Evolutionary conservation across 2,329 filamentous ascomycete genomes (phyloP).

Genomic region (Sarocladium brachiariae): DNA sequence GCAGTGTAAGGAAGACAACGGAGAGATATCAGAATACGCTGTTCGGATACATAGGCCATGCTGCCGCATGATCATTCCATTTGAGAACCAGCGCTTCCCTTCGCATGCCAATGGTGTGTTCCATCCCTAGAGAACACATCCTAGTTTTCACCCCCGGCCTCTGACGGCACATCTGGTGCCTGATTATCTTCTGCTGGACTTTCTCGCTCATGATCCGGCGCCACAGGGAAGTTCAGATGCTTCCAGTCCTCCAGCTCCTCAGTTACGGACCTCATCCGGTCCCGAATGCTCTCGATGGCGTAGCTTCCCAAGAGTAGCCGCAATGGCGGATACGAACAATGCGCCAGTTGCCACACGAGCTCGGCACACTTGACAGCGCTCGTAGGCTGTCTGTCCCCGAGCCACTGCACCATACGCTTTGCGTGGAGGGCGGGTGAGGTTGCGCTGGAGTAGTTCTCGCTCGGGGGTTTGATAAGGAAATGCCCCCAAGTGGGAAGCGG

Average conservation of each 20-base stretch:
- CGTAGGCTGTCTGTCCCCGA: conserved; percentile 85
- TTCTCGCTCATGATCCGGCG: conserved; percentile 5
- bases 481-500: conserved; percentile 80
- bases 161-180: background rate
- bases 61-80: too few species aligned
- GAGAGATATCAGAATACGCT: too few species aligned
- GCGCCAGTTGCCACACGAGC: conserved; percentile 87
- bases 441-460: conserved; percentile 69
- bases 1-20: too few species aligned
- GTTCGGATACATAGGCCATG: too few species aligned
- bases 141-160: background rate
- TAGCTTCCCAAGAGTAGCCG: conserved; percentile 84
- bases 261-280: conserved; percentile 81
- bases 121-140: too few species aligned
- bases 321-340: conserved; percentile 89
- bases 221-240: conserved; percentile 61
- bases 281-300: conserved; percentile 91
- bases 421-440: conserved; percentile 84
- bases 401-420: conserved; percentile 86
- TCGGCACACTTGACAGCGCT: conserved; percentile 90
- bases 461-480: conserved; percentile 82
- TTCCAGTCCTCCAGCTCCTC: conserved; percentile 96
- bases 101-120: too few species aligned
- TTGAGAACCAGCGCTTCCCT: too few species aligned
- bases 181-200: background rate